A percentile compares a stretch with the other conserved stretches of the same genome.
phyloP scores from a whole-genome alignment of 2,329 filamentous ascomycete genomes.

The Raffaelea deltoideospora region DNA sequence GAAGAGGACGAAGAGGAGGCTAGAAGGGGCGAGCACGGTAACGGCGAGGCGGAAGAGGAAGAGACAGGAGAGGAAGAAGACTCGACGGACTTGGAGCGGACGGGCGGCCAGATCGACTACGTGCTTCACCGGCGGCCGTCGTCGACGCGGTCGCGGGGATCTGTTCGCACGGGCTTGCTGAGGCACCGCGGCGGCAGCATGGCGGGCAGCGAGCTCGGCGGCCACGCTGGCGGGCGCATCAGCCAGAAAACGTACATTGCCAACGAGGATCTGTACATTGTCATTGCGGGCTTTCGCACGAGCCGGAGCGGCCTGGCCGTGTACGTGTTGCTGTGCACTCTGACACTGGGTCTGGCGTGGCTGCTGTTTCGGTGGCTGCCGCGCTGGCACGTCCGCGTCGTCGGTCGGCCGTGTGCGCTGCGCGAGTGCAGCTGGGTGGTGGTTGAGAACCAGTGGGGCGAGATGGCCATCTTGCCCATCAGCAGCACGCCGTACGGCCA shows the following conservation, averaged over 20 bases:
- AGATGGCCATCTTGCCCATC: conserved; percentile 66
- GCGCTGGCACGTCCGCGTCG: conserved; percentile 63
- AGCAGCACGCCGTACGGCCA: conserved; percentile 36
- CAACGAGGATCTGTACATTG: conserved; percentile 88
- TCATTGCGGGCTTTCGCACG: conserved; percentile 80
- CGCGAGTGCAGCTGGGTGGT: conserved; percentile 79
- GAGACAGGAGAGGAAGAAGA: conserved; percentile 21
- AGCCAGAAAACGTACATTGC: conserved; percentile 88
- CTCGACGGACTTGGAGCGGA: conserved; percentile 19
- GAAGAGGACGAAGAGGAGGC: conserved; percentile 13
- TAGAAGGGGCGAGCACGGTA: conserved; percentile 19
- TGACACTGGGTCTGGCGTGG: conserved; percentile 65
- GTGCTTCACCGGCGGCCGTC: conserved; percentile 47
- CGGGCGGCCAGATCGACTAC: conserved; percentile 25
- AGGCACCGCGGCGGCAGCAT: conserved; percentile 54
- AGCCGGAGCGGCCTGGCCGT: conserved; percentile 50
- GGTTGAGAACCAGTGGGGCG: conserved; percentile 92
- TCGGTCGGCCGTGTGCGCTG: conserved; percentile 55
- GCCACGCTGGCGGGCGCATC: conserved; percentile 42
- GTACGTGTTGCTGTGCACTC: conserved; percentile 56
- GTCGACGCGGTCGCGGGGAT: conserved; percentile 42
- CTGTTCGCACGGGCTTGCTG: conserved; percentile 49
- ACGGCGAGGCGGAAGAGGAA: conserved; percentile 15
- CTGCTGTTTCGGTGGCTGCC: conserved; percentile 83
- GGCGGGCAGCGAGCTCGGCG: conserved; percentile 48